These are phyloP conservation scores for Tylopilus cervinicoccineus DNA, from an alignment of 768 basidiomycete genomes.

Conservation along the genomic window DNA sequence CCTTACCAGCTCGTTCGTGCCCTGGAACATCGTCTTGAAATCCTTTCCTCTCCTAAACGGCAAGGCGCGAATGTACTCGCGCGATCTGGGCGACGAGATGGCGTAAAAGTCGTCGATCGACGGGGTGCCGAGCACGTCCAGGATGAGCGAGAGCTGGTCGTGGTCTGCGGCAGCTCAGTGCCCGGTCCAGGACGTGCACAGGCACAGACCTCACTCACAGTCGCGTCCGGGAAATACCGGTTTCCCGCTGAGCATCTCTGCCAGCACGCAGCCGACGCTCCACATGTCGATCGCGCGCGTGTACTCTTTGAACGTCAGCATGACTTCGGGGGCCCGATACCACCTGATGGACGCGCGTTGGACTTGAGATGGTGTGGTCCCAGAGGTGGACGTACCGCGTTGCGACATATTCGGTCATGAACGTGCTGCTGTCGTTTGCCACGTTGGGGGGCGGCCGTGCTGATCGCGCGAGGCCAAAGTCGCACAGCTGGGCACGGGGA, in stretches of 20 bases:
- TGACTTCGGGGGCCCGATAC: conserved; percentile 98
- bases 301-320: conserved; percentile 97
- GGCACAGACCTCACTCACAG: conserved; percentile 41
- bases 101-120: conserved; percentile 94
- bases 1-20: conserved; percentile 62
- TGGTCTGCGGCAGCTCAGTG: conserved; percentile 48
- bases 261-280: conserved; percentile 83
- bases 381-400: conserved; percentile 54
- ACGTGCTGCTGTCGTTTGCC: conserved; percentile 71
- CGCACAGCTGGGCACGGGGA: conserved; percentile 59
- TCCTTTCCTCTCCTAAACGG: conserved; percentile 81
- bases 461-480: conserved; percentile 84
- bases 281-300: conserved; percentile 85
- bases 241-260: conserved; percentile 90
- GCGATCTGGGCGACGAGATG: conserved; percentile 72
- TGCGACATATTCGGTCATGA: conserved; percentile 94
- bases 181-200: background rate
- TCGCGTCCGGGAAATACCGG: conserved; percentile 95
- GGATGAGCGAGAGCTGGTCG: conserved; percentile 88
- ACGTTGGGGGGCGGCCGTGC: conserved; percentile 70
- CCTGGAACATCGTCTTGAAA: conserved; percentile 67
- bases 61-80: conserved; percentile 86
- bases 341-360: conserved; percentile 46
- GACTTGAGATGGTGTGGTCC: background rate
- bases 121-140: conserved; percentile 90